These are phyloP conservation scores for Chrysosporium keratinophilum DNA, from an alignment of 2,329 filamentous ascomycete species.

Conservation along the genomic window DNA sequence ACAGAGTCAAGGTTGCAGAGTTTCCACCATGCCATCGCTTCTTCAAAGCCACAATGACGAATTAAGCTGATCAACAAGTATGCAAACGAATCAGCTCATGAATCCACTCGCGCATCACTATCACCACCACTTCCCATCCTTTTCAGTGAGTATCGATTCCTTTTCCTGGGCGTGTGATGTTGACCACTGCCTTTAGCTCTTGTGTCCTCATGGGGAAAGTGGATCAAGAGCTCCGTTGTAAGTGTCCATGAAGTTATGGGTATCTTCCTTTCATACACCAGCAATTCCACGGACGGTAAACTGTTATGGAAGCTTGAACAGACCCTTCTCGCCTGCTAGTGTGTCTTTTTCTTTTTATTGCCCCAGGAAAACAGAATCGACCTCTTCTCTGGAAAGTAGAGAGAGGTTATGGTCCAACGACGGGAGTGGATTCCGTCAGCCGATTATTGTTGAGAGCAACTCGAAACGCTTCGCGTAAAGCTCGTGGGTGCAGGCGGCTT, in stretches of 20 bases:
- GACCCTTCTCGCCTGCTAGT: conserved; percentile 10
- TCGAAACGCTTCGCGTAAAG: no score
- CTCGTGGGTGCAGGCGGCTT: background rate
- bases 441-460: no score
- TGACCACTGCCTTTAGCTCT: conserved; percentile 38
- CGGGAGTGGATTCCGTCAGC: background rate
- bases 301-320: background rate
- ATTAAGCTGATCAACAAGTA: background rate
- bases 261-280: conserved; percentile 3
- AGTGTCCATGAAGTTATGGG: conserved; percentile 21
- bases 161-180: conserved; percentile 19
- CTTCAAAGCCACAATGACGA: background rate
- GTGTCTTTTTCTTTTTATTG: background rate
- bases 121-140: no score
- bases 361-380: background rate
- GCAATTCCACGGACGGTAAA: conserved; percentile 6
- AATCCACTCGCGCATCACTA: background rate
- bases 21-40: background rate
- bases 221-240: conserved; percentile 31
- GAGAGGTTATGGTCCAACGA: background rate
- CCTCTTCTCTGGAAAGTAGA: background rate
- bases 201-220: conserved; percentile 35
- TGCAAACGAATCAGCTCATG: background rate
- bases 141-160: background rate
- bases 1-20: conserved; percentile 14